Percentiles rank a stretch among this genome's conserved stretches.
phyloP scores from a whole-genome alignment of 805 yeast species.

The Debaryomyces maramus region DNA sequence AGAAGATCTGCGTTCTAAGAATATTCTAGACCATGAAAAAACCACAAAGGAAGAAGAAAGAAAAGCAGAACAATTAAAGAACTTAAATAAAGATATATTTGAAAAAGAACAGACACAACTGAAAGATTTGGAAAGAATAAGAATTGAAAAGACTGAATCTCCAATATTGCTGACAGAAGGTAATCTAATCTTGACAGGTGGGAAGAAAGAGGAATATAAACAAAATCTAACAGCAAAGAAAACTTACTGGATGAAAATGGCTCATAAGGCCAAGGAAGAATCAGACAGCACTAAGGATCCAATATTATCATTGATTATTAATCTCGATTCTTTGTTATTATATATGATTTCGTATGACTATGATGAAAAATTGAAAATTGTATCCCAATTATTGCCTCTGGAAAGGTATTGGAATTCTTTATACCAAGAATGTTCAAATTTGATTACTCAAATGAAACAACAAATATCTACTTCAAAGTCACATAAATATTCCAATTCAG shows the following conservation, averaged over 20 bases:
- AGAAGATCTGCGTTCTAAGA: too few species aligned
- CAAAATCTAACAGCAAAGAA: slow-evolving; percentile 10
- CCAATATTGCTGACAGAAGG: not conserved
- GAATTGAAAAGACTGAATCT: slow-evolving; percentile 1
- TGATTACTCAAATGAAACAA: not conserved
- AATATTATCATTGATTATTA: slow-evolving; percentile 22
- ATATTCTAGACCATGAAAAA: slow-evolving; percentile 1
- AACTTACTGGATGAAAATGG: slow-evolving; percentile 21
- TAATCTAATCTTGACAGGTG: not conserved
- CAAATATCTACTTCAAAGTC: slow-evolving; percentile 3
- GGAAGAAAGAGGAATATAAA: not conserved
- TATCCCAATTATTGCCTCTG: slow-evolving; percentile 25
- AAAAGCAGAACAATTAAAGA: slow-evolving; percentile 18
- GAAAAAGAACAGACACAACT: slow-evolving; percentile 12
- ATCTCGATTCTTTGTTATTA: slow-evolving; percentile 28
- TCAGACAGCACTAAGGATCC: slow-evolving; percentile 17
- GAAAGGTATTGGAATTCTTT: slow-evolving; percentile 31
- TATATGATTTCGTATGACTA: slow-evolving; percentile 29
- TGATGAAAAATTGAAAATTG: slow-evolving; percentile 31
- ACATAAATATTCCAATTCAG: not conserved
- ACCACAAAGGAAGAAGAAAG: slow-evolving; percentile 11
- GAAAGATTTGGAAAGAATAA: slow-evolving; percentile 3
- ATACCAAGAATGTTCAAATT: slow-evolving; percentile 21
- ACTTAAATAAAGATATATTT: slow-evolving; percentile 19
- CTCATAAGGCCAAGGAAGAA: slow-evolving; percentile 16